Evolutionary conservation across 768 basidiomycete species (phyloP), one percentile per base, ranked within the genome.

Genomic region (Naematelia encephala): DNA sequence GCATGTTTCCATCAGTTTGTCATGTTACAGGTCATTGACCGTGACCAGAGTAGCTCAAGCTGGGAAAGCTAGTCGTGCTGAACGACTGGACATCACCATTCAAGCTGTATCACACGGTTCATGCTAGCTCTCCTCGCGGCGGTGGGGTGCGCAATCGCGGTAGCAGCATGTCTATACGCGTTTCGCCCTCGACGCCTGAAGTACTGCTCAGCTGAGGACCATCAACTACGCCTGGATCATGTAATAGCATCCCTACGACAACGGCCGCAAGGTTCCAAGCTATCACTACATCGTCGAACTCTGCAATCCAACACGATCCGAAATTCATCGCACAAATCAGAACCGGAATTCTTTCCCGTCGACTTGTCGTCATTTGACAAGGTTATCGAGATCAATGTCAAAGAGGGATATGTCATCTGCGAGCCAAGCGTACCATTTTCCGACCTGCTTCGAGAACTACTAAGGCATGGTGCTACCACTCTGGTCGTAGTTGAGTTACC

Each of bases 241-340:
- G 44, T 59, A 13, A 2, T 58, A n/a, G 16, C 26, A n/a, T 21
- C 26, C 5, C 50, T 58, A 16, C 14, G n/a, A 39, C 5, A 1
- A 27, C 57, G 57, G 16, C 57, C 49, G 11, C 4, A 16, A 16
- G 49, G 48, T 11, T 51, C 57, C 16, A 58, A 58, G 26, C 12
- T 58, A 16, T 58, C 57, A 13, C 55, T 58, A 10, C 57, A 58
- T n/a, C 28, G 50, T 11, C 51, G 61, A 8, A 54, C 57, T 4
- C 53, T 59, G 2, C 22, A 27, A 29, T 59, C 56, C 46, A 63
- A 63, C 30, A 63, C 61, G 21, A 63, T 63, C 47, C 56, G 61
- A 4, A 63, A 63, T 25, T 28, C 52, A 14, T 21, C 57, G 5
- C 57, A 63, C 53, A 63, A 59, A 27, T 5, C 13, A n/a, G 25